A percentile compares a stretch with the other conserved stretches of the same genome.
Evolutionary conservation across 257 asterid genomes (phyloP).

Genomic region (Orobanche coerulescens): DNA sequence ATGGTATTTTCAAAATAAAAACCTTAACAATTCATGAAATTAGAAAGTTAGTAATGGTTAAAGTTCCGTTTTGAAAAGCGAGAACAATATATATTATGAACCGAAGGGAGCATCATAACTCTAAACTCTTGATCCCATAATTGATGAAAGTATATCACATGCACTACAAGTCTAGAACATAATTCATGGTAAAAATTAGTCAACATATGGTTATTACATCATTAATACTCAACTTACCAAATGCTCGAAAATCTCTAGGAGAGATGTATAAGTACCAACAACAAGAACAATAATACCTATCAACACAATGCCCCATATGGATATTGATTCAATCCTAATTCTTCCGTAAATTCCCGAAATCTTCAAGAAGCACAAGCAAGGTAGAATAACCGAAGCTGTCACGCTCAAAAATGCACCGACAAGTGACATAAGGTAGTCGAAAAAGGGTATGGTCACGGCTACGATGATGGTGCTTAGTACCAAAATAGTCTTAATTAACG

Average conservation of each 20-base stretch:
- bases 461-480: constrained; percentile 57
- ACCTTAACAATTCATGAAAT: no score
- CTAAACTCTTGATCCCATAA: no score
- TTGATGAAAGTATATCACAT: neutral
- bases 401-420: constrained; percentile 67
- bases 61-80: no score
- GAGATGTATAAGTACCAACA: constrained; percentile 45
- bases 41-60: no score
- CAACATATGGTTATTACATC: neutral
- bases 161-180: neutral
- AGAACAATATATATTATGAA: no score
- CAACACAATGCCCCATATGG: constrained; percentile 37
- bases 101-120: no score
- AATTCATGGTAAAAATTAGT: neutral
- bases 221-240: constrained; percentile 2
- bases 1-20: no score
- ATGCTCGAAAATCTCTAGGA: constrained; percentile 39
- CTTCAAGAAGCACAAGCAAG: constrained; percentile 76
- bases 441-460: constrained; percentile 63
- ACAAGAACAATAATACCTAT: constrained; percentile 42
- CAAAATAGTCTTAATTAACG: constrained; percentile 37
- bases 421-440: constrained; percentile 59
- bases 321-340: constrained; percentile 30
- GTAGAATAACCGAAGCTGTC: constrained; percentile 57
- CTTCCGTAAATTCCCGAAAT: constrained; percentile 41